phyloP scores from a whole-genome alignment of 345 rosid species.

The Litchi chinensis region DNA sequence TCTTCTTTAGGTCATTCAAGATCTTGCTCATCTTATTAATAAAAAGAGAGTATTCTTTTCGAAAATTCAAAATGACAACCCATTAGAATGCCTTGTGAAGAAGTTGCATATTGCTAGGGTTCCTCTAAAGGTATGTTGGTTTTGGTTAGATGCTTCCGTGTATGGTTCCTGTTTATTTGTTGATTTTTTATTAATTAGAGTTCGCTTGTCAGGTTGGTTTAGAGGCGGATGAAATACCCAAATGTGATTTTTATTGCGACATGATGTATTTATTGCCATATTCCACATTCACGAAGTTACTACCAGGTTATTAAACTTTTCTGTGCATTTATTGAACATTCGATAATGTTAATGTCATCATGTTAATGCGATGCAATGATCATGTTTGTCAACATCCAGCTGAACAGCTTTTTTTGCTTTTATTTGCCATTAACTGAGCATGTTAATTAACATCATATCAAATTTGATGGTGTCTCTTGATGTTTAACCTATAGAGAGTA shows the following conservation, averaged over 20 bases:
- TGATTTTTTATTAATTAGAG: conserved; percentile 3
- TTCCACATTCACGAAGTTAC: conserved; percentile 50
- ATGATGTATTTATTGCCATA: conserved; percentile 55
- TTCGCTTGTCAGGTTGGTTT: conserved; percentile 43
- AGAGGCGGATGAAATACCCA: conserved; percentile 27
- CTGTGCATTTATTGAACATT: background rate
- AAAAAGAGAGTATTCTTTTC: conserved; percentile 65
- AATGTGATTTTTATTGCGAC: conserved; percentile 63
- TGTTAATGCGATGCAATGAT: background rate
- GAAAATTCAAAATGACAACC: conserved; percentile 53
- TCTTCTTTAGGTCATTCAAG: conserved; percentile 50
- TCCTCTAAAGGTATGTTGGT: conserved; percentile 43
- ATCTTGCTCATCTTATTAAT: conserved; percentile 27
- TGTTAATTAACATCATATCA: background rate
- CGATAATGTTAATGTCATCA: background rate
- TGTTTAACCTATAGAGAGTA: conserved; percentile 31
- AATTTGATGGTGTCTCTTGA: background rate
- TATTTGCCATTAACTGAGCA: background rate
- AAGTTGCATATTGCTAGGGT: conserved; percentile 51
- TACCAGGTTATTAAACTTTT: conserved; percentile 27
- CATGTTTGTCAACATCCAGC: background rate
- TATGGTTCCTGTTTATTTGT: background rate
- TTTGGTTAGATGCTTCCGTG: background rate
- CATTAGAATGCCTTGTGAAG: conserved; percentile 46
- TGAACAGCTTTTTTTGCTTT: background rate